Evolutionary conservation across 768 basidiomycete species (phyloP), one percentile per base, ranked within the genome.

Genomic region (Phaeolepiota aurea): DNA sequence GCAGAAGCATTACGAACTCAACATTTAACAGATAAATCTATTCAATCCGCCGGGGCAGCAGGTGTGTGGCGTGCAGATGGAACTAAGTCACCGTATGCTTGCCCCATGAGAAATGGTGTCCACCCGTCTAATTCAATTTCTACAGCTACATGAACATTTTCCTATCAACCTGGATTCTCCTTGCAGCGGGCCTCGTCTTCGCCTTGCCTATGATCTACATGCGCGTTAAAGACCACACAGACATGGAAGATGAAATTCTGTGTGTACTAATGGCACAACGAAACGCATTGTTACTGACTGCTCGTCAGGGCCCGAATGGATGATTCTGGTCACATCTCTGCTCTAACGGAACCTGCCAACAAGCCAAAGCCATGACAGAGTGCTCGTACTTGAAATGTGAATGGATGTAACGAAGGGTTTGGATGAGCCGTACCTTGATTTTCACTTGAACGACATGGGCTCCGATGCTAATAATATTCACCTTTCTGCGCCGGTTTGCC

Each of bases 11-110:
- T n/a, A n/a, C n/a, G n/a, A n/a, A n/a, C n/a, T n/a, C n/a, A n/a
- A n/a, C n/a, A n/a, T n/a, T 33, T 11, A 40, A 21, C 42, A 74
- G 82, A 85, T 48, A 85, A 88, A 54, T 79, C 79, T 2, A 63
- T 87, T 32, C 85, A 87, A 54, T 84, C 81, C 10, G 83, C 83
- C 5, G 86, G 80, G 44, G 84, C 76, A 15, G 85, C 82, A 2
- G 82, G 76, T 30, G 60, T 72, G 12, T 88, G 84, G 83, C 69
- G 77, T 32, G 77, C 75, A 7, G 86, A 88, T 59, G 83, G 69
- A 3, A 64, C 76, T 13, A 55, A 59, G 25, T 49, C 68, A 16
- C 81, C 86, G 79, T 86, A 53, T 57, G 81, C 66, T 3, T 5
- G 9, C 18, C 15, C 7, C 33, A 14, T 35, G 15, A 9, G 23